A percentile compares a stretch with the other conserved stretches of the same genome.
Evolutionary conservation across 495 filamentous ascomycete species (phyloP).

Genomic region (Sordaria brevicollis): DNA sequence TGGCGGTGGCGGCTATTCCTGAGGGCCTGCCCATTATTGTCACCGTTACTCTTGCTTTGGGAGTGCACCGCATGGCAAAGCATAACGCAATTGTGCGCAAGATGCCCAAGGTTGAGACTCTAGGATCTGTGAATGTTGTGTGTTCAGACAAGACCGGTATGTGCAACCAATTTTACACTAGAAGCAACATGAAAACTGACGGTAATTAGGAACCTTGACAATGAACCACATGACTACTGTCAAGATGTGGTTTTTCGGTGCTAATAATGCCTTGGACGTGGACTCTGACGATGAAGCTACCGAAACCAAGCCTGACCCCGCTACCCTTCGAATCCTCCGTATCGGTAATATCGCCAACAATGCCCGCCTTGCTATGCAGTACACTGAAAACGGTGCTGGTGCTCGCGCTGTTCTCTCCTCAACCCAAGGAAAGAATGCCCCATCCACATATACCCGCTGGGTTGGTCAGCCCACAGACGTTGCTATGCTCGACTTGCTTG

Average conservation of each 20-base stretch:
- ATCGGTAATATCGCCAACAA: constrained; percentile 97
- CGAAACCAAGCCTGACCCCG: constrained; percentile 53
- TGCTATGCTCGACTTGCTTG: constrained; percentile 83
- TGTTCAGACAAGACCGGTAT: constrained; percentile 93
- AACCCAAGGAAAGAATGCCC: constrained; percentile 50
- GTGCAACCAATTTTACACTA: neutral
- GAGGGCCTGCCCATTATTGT: constrained; percentile 98
- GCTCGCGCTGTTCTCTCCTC: constrained; percentile 70
- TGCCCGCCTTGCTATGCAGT: constrained; percentile 55
- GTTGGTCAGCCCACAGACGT: constrained; percentile 97
- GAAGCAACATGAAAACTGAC: neutral
- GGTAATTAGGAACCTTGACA: constrained; percentile 63
- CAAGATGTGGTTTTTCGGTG: constrained; percentile 89
- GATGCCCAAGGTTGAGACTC: constrained; percentile 90
- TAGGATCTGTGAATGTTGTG: constrained; percentile 97
- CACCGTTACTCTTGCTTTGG: constrained; percentile 88
- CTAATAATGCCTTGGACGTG: constrained; percentile 58
- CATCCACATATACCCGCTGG: constrained; percentile 70
- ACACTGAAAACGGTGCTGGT: constrained; percentile 52
- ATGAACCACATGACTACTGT: constrained; percentile 98
- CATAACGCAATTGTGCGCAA: constrained; percentile 88
- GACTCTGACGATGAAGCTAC: constrained; percentile 55
- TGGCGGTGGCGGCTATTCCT: constrained; percentile 94
- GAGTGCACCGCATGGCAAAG: constrained; percentile 90
- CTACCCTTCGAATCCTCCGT: constrained; percentile 67